Percentiles rank a stretch among this genome's conserved stretches.
Conservation (phyloP, 805 yeast genomes). For the Zygotorulaspora chibaensis region DNA sequence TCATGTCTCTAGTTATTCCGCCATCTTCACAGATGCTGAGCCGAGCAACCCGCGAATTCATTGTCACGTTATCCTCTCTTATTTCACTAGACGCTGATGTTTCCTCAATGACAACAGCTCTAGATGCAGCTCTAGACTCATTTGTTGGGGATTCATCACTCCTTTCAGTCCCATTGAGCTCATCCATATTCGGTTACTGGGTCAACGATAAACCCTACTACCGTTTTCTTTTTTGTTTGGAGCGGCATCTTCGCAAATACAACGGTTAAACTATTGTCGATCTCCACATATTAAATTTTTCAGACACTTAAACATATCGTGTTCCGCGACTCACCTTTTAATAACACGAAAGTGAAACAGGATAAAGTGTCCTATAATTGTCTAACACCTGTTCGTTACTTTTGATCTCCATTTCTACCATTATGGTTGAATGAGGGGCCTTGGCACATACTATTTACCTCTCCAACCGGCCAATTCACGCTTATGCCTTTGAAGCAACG, state of each 20-base stretch:
- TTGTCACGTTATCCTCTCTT: slow-evolving; percentile 8
- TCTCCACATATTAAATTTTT: neutral
- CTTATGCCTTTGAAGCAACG: too few relatives aligned
- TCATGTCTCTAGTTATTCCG: slow-evolving; percentile 12
- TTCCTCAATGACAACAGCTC: neutral
- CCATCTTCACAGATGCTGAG: slow-evolving; percentile 25
- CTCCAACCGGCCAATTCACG: too few relatives aligned
- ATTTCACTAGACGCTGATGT: neutral
- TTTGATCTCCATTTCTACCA: too few relatives aligned
- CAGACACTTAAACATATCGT: neutral
- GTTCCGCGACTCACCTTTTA: neutral
- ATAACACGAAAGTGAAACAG: too few relatives aligned
- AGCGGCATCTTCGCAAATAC: neutral
- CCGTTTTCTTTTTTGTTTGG: neutral
- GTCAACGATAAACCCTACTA: neutral
- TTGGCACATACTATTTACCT: too few relatives aligned
- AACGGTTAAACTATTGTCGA: neutral
- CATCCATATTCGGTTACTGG: neutral
- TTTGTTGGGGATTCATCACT: neutral
- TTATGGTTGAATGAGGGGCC: too few relatives aligned
- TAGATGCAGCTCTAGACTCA: neutral
- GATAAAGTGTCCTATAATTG: too few relatives aligned
- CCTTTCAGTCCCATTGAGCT: neutral
- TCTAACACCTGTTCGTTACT: too few relatives aligned
- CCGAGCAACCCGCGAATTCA: slow-evolving; percentile 25